Base-by-base conservation (phyloP, 768 basidiomycete genomes). In the Leccinellum albellum region DNA sequence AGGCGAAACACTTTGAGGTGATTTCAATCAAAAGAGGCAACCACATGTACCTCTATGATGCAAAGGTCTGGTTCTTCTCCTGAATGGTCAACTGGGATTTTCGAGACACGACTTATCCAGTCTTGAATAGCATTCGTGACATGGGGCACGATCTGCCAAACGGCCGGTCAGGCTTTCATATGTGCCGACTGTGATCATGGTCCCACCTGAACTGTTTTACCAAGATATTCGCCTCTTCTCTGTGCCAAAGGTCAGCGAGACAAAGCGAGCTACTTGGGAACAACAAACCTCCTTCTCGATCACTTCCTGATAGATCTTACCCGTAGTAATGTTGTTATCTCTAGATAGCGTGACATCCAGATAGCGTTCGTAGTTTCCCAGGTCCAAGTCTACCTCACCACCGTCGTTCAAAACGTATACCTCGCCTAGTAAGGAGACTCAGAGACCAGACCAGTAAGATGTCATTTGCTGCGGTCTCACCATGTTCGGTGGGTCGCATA, bases 321-420 rank as follows among this genome's bases (percentile, higher is more conserved):
- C 96, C 2, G 96, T 98, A 21, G 96, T 99, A 67, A 99, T 93
- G 72, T 99, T 99, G 75, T 99, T 97, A 68, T 98, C 94, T 57
- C 88, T 84, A 24, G 89, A 90, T 33, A 99, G 79, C 0, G 94
- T 98, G 47, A 99, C 89, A 68, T 99, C 85, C 60, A 99, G 80
- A 76, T 99, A 99, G 58, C 96, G 87, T 75, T 99, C 96, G 69
- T 99, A 99, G 75, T 99, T 99, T 57, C 96, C 96, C 53, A 99
- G 75, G 77, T 99, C 96, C 33, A 99, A 79, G 73, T 99, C 96
- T 59, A 97, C 97, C 74, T 99, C 96, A 44, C 96, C 96, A 21
- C 96, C 96, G 61, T 99, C 96, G 73, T 99, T 98, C 63, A 99
- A 78, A 45, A 98, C 96, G 68, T 97, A 98, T 6, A 98, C 96